Conservation (phyloP, 208 protist species). For the Trypanosoma mega region DNA sequence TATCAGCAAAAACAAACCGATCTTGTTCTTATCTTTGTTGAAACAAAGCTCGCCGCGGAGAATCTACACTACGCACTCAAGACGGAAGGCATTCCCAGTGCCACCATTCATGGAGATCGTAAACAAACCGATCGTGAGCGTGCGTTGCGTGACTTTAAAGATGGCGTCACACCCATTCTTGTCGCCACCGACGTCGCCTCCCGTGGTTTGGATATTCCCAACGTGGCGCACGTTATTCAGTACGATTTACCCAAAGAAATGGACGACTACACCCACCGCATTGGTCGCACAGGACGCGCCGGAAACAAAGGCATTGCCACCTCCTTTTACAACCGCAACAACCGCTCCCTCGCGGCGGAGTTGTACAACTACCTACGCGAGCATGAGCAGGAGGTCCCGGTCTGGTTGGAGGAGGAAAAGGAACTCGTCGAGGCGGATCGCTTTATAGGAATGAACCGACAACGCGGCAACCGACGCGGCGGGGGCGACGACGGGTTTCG, state of each 20-base stretch:
- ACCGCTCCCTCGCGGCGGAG: slow-evolving; percentile 54
- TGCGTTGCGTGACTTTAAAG: slow-evolving; percentile 89
- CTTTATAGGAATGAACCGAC: slow-evolving; percentile 42
- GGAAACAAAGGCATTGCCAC: slow-evolving; percentile 96
- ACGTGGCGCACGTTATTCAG: slow-evolving; percentile 97
- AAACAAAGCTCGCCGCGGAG: slow-evolving; percentile 97
- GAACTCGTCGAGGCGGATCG: slow-evolving; percentile 77
- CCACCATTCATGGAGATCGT: slow-evolving; percentile 95
- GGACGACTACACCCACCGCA: slow-evolving; percentile 99
- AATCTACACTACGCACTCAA: slow-evolving; percentile 67
- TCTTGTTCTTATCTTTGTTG: slow-evolving; percentile 96
- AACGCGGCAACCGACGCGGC: slow-evolving; percentile 29
- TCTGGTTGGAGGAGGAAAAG: slow-evolving; percentile 76
- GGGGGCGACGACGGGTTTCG: slow-evolving; percentile 25
- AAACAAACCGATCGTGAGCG: slow-evolving; percentile 84
- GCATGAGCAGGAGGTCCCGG: slow-evolving; percentile 86
- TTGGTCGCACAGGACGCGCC: slow-evolving; percentile 98
- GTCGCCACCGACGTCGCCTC: slow-evolving; percentile 98
- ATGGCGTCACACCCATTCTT: slow-evolving; percentile 87
- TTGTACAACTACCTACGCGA: slow-evolving; percentile 84
- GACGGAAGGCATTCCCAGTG: slow-evolving; percentile 87
- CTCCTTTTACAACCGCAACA: slow-evolving; percentile 88
- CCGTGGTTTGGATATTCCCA: slow-evolving; percentile 97
- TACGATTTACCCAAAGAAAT: slow-evolving; percentile 96
- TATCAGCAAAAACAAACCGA: slow-evolving; percentile 74